phyloP scores from a whole-genome alignment of 139 green algal species.

The Pleodorina starrii region DNA sequence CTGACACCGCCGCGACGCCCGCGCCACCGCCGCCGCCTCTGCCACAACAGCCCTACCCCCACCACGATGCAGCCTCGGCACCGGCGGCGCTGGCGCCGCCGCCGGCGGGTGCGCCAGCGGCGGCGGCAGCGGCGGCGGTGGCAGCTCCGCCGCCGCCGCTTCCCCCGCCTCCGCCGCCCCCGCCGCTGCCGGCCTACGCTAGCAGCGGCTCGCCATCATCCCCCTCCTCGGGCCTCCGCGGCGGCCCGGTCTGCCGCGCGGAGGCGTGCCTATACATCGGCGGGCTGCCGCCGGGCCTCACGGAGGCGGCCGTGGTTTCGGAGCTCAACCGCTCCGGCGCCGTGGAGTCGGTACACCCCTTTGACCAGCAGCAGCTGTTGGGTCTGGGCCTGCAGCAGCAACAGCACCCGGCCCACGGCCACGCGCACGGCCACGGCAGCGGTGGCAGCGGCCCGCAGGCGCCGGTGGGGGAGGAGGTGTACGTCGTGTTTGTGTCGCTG shows the following conservation, averaged over 20 bases:
- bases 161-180: neutral
- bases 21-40: slow-evolving; percentile 8
- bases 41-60: neutral
- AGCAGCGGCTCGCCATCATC: neutral
- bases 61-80: neutral
- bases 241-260: slow-evolving; percentile 49
- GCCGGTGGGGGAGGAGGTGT: slow-evolving; percentile 22
- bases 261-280: slow-evolving; percentile 58
- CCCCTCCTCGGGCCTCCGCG: slow-evolving; percentile 31
- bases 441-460: neutral
- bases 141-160: neutral
- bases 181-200: neutral
- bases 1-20: slow-evolving; percentile 25
- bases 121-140: neutral
- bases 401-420: no score
- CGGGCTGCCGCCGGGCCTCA: slow-evolving; percentile 48
- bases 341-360: slow-evolving; percentile 38
- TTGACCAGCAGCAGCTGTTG: neutral
- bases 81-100: no score
- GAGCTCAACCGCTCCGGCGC: neutral
- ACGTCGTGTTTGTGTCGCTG: slow-evolving; percentile 57
- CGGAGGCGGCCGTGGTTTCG: slow-evolving; percentile 41
- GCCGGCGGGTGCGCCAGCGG: neutral
- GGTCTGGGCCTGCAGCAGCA: neutral
- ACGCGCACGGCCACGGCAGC: no score